Evolutionary conservation across 352 stramenopile genomes (phyloP), one percentile per base, ranked within the genome.

Genomic region (Globisporangium nunn): DNA sequence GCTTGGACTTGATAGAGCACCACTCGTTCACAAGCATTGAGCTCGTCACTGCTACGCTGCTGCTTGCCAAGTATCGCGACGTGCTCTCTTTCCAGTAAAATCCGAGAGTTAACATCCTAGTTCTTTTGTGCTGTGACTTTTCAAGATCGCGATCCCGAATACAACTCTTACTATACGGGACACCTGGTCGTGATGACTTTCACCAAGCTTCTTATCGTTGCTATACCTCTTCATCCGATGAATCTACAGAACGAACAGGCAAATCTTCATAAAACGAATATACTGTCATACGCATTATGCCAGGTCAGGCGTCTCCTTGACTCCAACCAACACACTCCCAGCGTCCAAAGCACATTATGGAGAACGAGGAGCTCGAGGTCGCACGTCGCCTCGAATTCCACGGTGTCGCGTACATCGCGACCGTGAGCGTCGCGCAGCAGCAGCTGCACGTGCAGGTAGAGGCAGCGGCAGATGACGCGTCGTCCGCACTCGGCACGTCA

Each of bases 381-480:
- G 79, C 72, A 45, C 66, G 72, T 15, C 63, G 66, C 56, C 68
- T 90, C 52, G 72, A 78, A 52, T 91, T 90, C 62, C 81, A 93
- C 51, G 83, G 79, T 51, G 73, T 81, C 48, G 75, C 65, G 47
- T 91, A 90, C 65, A 68, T 88, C n/a, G 77, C 85, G 62, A 88
- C 82, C 41, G 66, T 90, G 35, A 66, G 73, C 50, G 74, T 90
- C 23, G 62, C 68, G 39, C 54, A 75, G 31, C 78, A 88, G 51
- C 63, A 78, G 61, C 75, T 93, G 17, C 63, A 81, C 30, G 57
- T 91, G 33, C 82, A 92, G 58, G 76, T 89, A 48, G 82, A 91
- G 53, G 66, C 10, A 15, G 37, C 37, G 8, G 37, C 76, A 17
- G 74, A 87, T 28, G 71, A 79, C 17, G n/a, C 41, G n/a, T 7